Evolutionary conservation across 2,329 filamentous ascomycete species (phyloP), one percentile per base, ranked within the genome.

Genomic region (Sarocladium oryzae): DNA sequence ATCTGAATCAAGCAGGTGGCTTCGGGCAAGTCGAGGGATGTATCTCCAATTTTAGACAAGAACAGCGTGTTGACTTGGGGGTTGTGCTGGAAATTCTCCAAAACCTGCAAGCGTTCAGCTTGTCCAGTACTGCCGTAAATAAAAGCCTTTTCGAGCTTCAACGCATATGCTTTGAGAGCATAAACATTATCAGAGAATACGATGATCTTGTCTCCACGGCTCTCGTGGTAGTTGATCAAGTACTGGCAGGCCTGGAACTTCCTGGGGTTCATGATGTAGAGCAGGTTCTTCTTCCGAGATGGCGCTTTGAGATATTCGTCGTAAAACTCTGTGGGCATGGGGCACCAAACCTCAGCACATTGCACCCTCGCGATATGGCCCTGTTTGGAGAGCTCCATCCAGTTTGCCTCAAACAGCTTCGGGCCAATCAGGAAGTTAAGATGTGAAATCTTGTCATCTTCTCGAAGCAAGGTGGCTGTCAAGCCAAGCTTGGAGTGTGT

Each of bases 301-400:
- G 81, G 82, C 11, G 82, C 84, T 55, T 82, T 81, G 54, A 97
- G 79, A 69, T 97, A 99, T 66, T 97, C 89, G 16, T 89, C 86
- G 67, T 96, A 97, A 65, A 99, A 99, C 60, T 99, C 93, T 0
- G 91, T 93, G 0, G 93, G 95, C 93, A 99, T 99, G 2, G 92
- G 90, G 63, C 93, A 99, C 93, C 93, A 99, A 6, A 99, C 93
- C 68, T 99, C 93, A 13, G 93, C 93, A 67, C 93, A 99, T 67
- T 99, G 93, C 2, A 99, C 93, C 58, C 89, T 86, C 32, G 93
- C 93, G 66, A 99, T 99, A 64, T 96, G 91, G 1, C 93, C 93
- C 69, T 96, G 90, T 62, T 96, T 89, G 1, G 92, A 93, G 36
- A 99, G 79, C 67, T 99, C 93, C 84, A 97, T 96, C 93, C 93